A percentile compares a stretch with the other conserved stretches of the same genome.
These are phyloP conservation scores for Pyrrhoderma noxium DNA, from an alignment of 1,284 basidiomycete genomes.

Conservation along the genomic window DNA sequence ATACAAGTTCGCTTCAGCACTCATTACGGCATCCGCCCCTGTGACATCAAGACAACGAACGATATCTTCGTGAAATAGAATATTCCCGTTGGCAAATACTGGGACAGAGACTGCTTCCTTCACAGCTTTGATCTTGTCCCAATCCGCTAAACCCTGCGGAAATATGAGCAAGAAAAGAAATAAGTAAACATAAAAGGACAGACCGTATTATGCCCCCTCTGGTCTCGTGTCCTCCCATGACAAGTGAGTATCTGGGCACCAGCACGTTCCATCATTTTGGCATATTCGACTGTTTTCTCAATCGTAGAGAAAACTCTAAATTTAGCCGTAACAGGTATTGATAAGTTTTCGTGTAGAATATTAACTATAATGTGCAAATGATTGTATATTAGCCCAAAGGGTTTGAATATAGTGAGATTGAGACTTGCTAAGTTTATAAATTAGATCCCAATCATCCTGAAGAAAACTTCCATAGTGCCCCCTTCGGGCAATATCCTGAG, in stretches of 20 bases:
- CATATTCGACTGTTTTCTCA: constrained; percentile 88
- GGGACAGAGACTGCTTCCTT: constrained; percentile 86
- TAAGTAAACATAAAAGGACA: constrained; percentile 16
- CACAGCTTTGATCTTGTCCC: constrained; percentile 77
- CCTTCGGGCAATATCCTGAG: constrained; percentile 87
- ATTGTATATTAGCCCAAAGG: constrained; percentile 2
- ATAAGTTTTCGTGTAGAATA: constrained; percentile 75
- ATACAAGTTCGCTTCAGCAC: constrained; percentile 91
- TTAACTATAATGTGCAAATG: constrained; percentile 51
- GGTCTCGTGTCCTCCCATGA: constrained; percentile 87
- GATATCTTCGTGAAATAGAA: constrained; percentile 81
- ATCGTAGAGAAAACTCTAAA: constrained; percentile 86
- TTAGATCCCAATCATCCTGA: constrained; percentile 91
- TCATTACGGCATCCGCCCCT: constrained; percentile 90
- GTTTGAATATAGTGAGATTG: background rate
- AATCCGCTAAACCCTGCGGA: constrained; percentile 75
- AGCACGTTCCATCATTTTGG: constrained; percentile 88
- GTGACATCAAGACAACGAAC: constrained; percentile 72
- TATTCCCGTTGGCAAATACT: constrained; percentile 97
- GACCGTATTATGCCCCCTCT: constrained; percentile 77
- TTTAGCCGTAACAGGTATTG: constrained; percentile 91
- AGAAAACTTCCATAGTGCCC: constrained; percentile 89
- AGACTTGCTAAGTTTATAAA: constrained; percentile 69
- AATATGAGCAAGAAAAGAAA: background rate
- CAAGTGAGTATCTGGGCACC: constrained; percentile 95